phyloP scores from a whole-genome alignment of 129 eudicot genomes.

The Erigeron canadensis region DNA sequence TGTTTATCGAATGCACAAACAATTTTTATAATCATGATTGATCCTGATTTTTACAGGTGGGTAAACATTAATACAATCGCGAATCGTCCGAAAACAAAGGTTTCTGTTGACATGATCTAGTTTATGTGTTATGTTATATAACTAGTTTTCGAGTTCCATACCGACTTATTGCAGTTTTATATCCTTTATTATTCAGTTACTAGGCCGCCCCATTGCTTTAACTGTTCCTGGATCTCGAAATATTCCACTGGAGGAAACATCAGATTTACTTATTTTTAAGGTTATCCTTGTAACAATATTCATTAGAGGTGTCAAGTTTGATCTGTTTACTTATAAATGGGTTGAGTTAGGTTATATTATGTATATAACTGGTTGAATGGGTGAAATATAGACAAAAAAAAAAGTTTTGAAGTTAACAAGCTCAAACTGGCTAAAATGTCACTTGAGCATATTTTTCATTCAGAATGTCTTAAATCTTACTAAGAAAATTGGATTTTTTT shows the following conservation, averaged over 20 bases:
- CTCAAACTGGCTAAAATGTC: neutral
- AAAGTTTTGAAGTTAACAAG: neutral
- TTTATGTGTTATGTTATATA: neutral
- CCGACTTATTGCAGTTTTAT: constrained; percentile 12
- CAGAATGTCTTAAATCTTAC: neutral
- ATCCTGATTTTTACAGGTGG: constrained; percentile 53
- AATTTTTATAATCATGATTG: constrained; percentile 13
- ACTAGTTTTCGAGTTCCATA: neutral
- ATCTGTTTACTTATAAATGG: neutral
- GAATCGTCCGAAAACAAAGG: constrained; percentile 47
- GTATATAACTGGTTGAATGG: neutral
- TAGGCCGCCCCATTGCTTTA: constrained; percentile 45
- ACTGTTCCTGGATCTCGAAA: constrained; percentile 51
- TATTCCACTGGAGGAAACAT: constrained; percentile 57
- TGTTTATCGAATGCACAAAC: neutral
- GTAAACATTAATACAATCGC: constrained; percentile 52
- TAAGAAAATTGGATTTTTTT: too few relatives aligned
- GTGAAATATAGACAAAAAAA: neutral
- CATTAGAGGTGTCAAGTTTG: neutral
- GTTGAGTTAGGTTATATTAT: neutral
- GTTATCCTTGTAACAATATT: constrained; percentile 32
- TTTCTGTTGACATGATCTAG: constrained; percentile 5
- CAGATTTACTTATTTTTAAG: constrained; percentile 76
- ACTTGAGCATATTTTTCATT: neutral
- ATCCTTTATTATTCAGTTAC: constrained; percentile 36